Evolutionary conservation across 2,329 filamentous ascomycete species (phyloP).

Genomic region (Botrytis squamosa): DNA sequence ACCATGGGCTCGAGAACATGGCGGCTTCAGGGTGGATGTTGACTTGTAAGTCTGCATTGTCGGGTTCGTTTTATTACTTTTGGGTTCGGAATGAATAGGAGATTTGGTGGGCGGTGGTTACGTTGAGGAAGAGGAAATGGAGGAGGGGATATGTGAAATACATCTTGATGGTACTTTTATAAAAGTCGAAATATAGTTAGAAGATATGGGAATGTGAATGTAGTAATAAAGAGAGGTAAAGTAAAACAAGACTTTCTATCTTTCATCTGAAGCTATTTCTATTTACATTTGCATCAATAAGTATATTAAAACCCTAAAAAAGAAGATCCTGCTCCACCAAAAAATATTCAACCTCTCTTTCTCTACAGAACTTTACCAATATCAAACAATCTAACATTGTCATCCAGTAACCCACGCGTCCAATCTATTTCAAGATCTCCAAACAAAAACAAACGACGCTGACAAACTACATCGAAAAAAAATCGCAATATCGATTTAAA

Average conservation of each 20-base stretch:
- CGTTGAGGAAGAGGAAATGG: not conserved
- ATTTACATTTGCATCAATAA: not conserved
- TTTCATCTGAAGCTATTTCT: not conserved
- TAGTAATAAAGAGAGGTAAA: not conserved
- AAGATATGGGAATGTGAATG: not conserved
- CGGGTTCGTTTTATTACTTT: not conserved
- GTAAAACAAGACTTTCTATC: not conserved
- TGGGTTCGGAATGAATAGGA: not conserved
- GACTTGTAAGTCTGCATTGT: not conserved
- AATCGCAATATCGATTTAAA: not conserved
- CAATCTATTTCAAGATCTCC: not conserved
- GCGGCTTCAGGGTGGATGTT: not conserved
- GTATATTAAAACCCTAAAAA: not conserved
- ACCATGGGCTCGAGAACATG: not conserved
- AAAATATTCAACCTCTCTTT: not conserved
- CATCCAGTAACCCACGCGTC: not conserved
- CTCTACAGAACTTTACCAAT: not conserved
- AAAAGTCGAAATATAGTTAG: accelerated
- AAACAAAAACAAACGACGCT: not conserved
- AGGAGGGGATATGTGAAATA: not conserved
- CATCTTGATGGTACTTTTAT: not conserved
- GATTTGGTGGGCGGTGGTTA: not conserved
- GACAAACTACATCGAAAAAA: not conserved
- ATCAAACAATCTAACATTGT: not conserved
- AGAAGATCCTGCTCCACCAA: not conserved